Conservation (phyloP, 2,329 filamentous ascomycete genomes). For the Sporothrix brasiliensis region DNA sequence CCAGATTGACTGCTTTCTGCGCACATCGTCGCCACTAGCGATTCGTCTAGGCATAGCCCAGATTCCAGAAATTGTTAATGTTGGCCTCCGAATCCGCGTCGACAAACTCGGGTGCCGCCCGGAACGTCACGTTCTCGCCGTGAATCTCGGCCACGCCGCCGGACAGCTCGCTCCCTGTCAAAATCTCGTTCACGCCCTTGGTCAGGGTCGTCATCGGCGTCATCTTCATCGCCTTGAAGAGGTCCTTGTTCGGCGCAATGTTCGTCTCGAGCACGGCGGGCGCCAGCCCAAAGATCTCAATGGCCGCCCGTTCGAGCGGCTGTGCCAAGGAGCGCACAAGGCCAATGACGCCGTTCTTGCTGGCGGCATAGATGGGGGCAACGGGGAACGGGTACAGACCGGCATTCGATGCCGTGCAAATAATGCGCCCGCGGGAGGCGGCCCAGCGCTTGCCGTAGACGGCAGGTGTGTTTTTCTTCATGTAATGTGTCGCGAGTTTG, state of each 20-base stretch:
- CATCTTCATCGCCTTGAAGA: conserved; percentile 54
- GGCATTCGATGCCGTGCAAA: conserved; percentile 58
- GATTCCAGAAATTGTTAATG: conserved; percentile 51
- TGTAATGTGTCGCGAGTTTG: conserved; percentile 55
- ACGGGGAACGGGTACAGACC: conserved; percentile 56
- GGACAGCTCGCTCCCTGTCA: conserved; percentile 45
- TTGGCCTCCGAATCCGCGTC: conserved; percentile 54
- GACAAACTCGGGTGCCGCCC: conserved; percentile 50
- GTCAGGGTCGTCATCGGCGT: conserved; percentile 56
- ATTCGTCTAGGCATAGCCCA: conserved; percentile 51
- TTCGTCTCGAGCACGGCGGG: conserved; percentile 55
- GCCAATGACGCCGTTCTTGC: conserved; percentile 54
- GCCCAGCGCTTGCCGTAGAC: background rate
- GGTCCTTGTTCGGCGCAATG: conserved; percentile 48
- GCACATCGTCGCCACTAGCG: too few species aligned
- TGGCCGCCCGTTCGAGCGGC: conserved; percentile 46
- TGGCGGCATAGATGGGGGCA: conserved; percentile 54
- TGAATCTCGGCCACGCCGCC: conserved; percentile 57
- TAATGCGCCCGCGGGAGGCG: conserved; percentile 47
- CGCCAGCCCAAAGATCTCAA: conserved; percentile 56
- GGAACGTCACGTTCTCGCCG: conserved; percentile 52
- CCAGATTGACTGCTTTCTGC: background rate
- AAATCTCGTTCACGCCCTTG: conserved; percentile 49
- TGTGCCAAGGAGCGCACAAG: conserved; percentile 53
- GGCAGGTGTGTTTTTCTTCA: conserved; percentile 48